Base-by-base conservation (phyloP, 345 rosid species). In the Syzygium oleosum region DNA sequence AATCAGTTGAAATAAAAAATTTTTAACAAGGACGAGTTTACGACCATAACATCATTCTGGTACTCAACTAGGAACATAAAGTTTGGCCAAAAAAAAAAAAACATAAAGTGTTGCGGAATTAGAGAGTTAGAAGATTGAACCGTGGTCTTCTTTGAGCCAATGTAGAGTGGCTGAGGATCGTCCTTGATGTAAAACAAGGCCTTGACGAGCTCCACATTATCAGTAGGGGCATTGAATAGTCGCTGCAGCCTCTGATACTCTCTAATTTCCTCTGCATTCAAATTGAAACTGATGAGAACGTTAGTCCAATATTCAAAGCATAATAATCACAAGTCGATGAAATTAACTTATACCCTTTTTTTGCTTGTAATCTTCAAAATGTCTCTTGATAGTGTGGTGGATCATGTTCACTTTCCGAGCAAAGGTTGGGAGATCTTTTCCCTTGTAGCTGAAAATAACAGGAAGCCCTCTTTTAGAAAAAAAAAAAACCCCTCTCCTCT, bases 161-260 rank as follows among this genome's bases (percentile, higher is more conserved):
- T 89, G 80, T 87, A 27, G n/a, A 94, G 93, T 15, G 94, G 95
- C 88, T 16, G 89, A 59, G 63, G 87, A 84, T 93, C 90, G 88
- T 91, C 93, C 85, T 93, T 90, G 49, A 89, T 77, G 91, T 89
- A 87, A 54, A 94, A 52, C 86, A 94, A 61, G 27, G 92, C 92
- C 88, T 68, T 90, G 86, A 94, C 90, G 84, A 92, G 56, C 90
- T 68, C 91, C 89, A 88, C 86, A 85, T 93, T 94, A 89, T 92
- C 94, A 9, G 89, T 88, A 16, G 88, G 55, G 51, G 80, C 90
- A 23, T 86, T 87, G 23, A 92, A 87, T 87, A 91, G 85, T 52
- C 53, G 88, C 46, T 80, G 14, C 31, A 91, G 91, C 59, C 88
- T 88, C 84, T 93, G 92, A 59, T 91, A 91, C 8, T 87, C 84